phyloP scores from a whole-genome alignment of 2,329 filamentous ascomycete genomes.

The Monilinia laxa region DNA sequence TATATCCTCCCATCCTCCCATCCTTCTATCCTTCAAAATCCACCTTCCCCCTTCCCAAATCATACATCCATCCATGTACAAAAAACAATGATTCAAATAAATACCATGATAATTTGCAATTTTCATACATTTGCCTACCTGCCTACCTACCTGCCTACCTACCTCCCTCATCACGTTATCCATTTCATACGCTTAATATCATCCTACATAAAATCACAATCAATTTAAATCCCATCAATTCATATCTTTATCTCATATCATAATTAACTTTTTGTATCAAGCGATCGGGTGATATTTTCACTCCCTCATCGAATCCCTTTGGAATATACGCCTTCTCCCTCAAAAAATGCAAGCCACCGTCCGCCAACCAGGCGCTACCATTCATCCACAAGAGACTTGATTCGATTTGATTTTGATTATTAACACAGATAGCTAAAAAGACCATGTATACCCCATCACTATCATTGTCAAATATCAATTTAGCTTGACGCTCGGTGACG shows the following conservation, averaged over 20 bases:
- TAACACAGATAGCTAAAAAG: slow-evolving; percentile 1
- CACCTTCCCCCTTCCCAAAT: no score
- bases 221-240: not conserved
- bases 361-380: slow-evolving; percentile 10
- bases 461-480: slow-evolving; percentile 6
- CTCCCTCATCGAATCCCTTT: not conserved
- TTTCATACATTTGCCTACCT: no score
- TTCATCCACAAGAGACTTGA: slow-evolving; percentile 4
- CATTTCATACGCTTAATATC: not conserved
- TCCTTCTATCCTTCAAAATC: no score
- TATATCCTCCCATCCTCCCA: no score
- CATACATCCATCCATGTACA: no score
- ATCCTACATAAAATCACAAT: not conserved
- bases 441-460: not conserved
- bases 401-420: slow-evolving; percentile 12
- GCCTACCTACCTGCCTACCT: no score
- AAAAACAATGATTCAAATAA: no score
- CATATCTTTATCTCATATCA: not conserved
- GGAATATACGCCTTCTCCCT: slow-evolving; percentile 4
- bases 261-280: slow-evolving; percentile 12
- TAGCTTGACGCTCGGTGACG: slow-evolving; percentile 38
- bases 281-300: not conserved
- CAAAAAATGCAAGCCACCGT: slow-evolving; percentile 6
- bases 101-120: no score
- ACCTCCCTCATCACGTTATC: no score